phyloP scores from a whole-genome alignment of 768 basidiomycete genomes.

The Lentinula aciculospora region DNA sequence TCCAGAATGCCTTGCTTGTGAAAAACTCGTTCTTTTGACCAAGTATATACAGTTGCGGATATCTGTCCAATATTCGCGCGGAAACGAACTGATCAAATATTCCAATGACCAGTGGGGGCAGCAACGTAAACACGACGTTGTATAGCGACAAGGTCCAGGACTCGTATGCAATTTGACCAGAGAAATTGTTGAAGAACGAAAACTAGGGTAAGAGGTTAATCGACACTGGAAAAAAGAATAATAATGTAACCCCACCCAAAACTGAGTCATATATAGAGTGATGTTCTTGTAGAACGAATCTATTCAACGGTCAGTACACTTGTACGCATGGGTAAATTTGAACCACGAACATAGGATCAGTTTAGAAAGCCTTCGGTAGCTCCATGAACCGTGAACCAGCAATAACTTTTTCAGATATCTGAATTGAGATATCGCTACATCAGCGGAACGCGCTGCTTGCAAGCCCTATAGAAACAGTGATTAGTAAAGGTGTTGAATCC shows the following conservation, averaged over 20 bases:
- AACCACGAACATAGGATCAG: conserved; percentile 81
- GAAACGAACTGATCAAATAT: conserved; percentile 99
- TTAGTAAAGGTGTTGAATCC: neutral
- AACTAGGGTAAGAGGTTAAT: conserved; percentile 48
- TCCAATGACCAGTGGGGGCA: conserved; percentile 96
- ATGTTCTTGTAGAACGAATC: conserved; percentile 99
- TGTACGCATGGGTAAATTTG: neutral
- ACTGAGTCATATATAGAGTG: conserved; percentile 95
- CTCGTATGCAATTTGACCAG: conserved; percentile 97
- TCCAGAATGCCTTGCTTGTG: conserved; percentile 85
- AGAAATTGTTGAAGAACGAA: conserved; percentile 99
- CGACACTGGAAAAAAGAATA: neutral
- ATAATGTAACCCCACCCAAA: conserved; percentile 66
- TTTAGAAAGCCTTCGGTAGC: conserved; percentile 92
- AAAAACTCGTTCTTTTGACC: conserved; percentile 96
- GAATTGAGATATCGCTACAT: conserved; percentile 98
- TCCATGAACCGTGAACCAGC: conserved; percentile 98
- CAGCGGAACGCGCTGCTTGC: conserved; percentile 96
- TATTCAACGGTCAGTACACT: conserved; percentile 23
- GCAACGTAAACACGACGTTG: conserved; percentile 92
- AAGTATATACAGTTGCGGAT: conserved; percentile 92
- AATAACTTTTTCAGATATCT: conserved; percentile 90
- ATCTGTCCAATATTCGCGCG: conserved; percentile 91
- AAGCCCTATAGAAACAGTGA: conserved; percentile 54
- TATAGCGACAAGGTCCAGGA: conserved; percentile 98